Conservation (phyloP, 2,329 filamentous ascomycete genomes). For the Zymoseptoria brevis region DNA sequence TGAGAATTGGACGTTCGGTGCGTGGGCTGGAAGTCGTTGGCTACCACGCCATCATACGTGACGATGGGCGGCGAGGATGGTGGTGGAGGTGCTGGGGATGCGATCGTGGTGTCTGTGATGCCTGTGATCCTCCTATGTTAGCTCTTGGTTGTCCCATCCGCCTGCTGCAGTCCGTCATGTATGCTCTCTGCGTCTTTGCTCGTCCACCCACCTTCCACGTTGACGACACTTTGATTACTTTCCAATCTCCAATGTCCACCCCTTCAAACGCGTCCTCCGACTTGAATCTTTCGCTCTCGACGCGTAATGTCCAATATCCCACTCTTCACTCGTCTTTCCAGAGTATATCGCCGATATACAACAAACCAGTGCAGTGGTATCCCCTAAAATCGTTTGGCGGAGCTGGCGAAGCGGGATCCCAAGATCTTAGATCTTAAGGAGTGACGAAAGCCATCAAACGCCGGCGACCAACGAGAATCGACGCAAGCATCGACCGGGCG, state of each 20-base stretch:
- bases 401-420: no score
- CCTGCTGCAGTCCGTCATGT: neutral
- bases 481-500: neutral
- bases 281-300: neutral
- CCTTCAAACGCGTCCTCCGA: neutral
- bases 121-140: neutral
- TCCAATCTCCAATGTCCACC: neutral
- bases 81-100: conserved; percentile 10
- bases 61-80: conserved; percentile 11
- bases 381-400: neutral
- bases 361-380: neutral
- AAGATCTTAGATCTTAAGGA: neutral
- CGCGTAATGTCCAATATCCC: conserved; percentile 3
- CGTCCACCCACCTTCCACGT: conserved; percentile 11
- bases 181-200: neutral
- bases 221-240: conserved; percentile 3
- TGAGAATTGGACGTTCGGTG: neutral
- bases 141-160: neutral
- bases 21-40: neutral
- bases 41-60: conserved; percentile 13
- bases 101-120: conserved; percentile 8
- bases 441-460: neutral
- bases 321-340: neutral
- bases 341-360: neutral
- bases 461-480: neutral